Conservation (phyloP, 2,329 filamentous ascomycete species). For the Diaporthe sp. region DNA sequence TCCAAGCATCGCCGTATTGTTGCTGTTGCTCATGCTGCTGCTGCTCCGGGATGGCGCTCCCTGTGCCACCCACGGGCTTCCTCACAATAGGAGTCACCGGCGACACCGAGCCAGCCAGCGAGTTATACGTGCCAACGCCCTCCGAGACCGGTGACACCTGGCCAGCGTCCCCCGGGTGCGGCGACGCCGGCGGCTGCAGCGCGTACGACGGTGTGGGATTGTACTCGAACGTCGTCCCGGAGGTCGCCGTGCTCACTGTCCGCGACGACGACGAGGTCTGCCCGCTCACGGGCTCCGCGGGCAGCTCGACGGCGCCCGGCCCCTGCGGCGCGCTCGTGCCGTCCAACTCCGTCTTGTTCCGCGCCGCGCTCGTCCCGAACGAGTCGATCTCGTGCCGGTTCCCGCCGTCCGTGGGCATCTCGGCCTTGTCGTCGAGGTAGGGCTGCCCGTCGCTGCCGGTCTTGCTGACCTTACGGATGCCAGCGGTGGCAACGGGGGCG, state of each 20-base stretch:
- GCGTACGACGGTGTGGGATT: constrained; percentile 19
- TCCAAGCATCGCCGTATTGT: background rate
- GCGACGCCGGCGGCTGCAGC: constrained; percentile 21
- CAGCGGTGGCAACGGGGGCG: background rate
- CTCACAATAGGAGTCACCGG: constrained; percentile 23
- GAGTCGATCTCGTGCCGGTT: constrained; percentile 4
- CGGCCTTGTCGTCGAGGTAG: constrained; percentile 31
- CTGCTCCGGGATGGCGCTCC: background rate
- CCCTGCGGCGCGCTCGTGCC: constrained; percentile 3
- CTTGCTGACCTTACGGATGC: background rate
- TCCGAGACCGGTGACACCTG: constrained; percentile 14
- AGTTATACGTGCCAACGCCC: background rate
- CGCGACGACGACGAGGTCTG: background rate
- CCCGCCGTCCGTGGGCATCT: constrained; percentile 14
- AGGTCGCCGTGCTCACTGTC: background rate
- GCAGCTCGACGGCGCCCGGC: constrained; percentile 14
- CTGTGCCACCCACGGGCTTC: constrained; percentile 18
- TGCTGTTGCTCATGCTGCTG: constrained; percentile 17
- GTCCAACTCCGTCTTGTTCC: background rate
- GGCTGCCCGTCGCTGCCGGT: background rate
- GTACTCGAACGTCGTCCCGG: constrained; percentile 19
- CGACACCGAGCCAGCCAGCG: constrained; percentile 12
- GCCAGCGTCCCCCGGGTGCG: background rate
- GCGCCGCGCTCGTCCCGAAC: background rate
- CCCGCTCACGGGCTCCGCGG: constrained; percentile 21